phyloP scores from a whole-genome alignment of 495 filamentous ascomycete genomes.

The Clavariopsis aquatica region DNA sequence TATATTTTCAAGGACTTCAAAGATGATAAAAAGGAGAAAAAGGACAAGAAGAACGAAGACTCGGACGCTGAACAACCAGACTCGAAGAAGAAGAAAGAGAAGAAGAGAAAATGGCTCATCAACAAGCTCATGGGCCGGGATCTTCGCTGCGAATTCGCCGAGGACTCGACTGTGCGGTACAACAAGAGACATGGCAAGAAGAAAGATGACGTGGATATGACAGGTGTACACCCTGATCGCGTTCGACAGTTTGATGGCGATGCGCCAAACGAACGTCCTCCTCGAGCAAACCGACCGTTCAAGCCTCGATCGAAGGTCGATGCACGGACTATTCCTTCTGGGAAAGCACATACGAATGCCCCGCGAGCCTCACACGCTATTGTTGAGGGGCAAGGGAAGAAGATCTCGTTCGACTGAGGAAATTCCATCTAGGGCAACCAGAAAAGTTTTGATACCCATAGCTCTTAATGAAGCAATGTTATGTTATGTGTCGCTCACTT shows the following conservation, averaged over 20 bases:
- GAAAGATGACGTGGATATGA: constrained; percentile 44
- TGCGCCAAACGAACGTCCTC: constrained; percentile 6
- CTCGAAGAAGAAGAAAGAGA: constrained; percentile 55
- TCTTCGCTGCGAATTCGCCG: constrained; percentile 88
- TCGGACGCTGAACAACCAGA: constrained; percentile 33
- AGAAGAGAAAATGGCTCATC: constrained; percentile 74
- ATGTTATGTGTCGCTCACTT: not conserved
- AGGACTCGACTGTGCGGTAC: constrained; percentile 82
- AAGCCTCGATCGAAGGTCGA: constrained; percentile 36
- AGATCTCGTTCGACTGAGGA: constrained; percentile 68
- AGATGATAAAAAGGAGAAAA: constrained; percentile 42
- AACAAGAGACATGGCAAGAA: constrained; percentile 86
- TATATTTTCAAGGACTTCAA: constrained; percentile 54
- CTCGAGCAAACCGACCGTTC: constrained; percentile 17
- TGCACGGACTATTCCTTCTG: constrained; percentile 43
- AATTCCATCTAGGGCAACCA: not conserved
- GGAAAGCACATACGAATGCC: constrained; percentile 50
- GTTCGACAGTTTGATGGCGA: constrained; percentile 12
- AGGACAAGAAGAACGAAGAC: constrained; percentile 44
- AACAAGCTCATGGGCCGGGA: constrained; percentile 75
- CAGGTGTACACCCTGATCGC: constrained; percentile 21
- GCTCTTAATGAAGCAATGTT: constrained; percentile 7
- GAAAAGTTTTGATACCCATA: constrained; percentile 16
- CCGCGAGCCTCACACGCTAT: constrained; percentile 70
- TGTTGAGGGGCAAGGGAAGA: constrained; percentile 78